Percentiles rank a stretch among this genome's conserved stretches.
These are phyloP conservation scores for Dipteronia sinensis DNA, from an alignment of 345 rosid genomes.

Conservation along the genomic window DNA sequence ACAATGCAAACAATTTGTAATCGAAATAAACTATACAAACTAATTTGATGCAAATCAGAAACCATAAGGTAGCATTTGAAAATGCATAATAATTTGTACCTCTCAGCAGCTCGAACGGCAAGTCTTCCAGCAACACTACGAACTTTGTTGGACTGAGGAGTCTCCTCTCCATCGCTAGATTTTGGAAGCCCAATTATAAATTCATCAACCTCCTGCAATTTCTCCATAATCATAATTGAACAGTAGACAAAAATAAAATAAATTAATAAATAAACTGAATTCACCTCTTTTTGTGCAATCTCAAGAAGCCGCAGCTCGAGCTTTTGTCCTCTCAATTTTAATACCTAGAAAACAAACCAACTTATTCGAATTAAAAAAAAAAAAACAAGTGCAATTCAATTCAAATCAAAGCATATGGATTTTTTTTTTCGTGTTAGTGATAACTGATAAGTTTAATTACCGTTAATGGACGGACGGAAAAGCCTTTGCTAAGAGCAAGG, in stretches of 20 bases:
- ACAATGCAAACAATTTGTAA: background rate
- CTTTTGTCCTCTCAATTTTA: slow-evolving; percentile 79
- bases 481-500: slow-evolving; percentile 85
- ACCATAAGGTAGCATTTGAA: background rate
- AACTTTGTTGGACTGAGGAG: slow-evolving; percentile 78
- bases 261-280: background rate
- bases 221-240: background rate
- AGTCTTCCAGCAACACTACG: slow-evolving; percentile 83
- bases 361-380: no score
- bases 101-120: slow-evolving; percentile 75
- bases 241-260: background rate
- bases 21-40: background rate
- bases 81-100: slow-evolving; percentile 30
- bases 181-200: slow-evolving; percentile 82
- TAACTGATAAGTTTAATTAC: slow-evolving; percentile 27
- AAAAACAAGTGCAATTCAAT: background rate
- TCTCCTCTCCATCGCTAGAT: slow-evolving; percentile 81
- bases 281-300: slow-evolving; percentile 72
- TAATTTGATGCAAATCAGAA: no score
- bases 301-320: slow-evolving; percentile 66
- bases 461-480: slow-evolving; percentile 68
- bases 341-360: no score
- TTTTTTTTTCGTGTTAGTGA: background rate
- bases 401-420: background rate
- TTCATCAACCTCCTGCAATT: slow-evolving; percentile 74